Evolutionary conservation across 345 rosid genomes (phyloP), one percentile per base, ranked within the genome.

Genomic region (Sapria himalayana): DNA sequence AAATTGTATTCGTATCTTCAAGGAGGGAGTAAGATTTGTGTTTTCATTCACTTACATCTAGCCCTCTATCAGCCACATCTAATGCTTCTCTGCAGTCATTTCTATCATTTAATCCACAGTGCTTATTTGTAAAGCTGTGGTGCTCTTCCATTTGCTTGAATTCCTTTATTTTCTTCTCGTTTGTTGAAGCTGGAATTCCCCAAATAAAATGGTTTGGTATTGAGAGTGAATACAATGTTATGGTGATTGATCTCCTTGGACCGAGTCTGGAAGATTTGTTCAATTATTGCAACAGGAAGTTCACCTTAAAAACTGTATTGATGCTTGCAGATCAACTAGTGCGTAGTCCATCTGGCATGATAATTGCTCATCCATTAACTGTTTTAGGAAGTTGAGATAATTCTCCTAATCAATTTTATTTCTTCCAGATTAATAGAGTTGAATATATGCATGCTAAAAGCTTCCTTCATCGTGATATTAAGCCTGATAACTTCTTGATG

Each of bases 261-360:
- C 93, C 93, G 13, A 80, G 93, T 65, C 67, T 80, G 67, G 93
- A 80, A 57, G 93, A 80, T 59, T 45, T 80, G 51, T 80, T 80
- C 68, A 76, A 73, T 63, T 80, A 69, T 34, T 76, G 93, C 69
- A 73, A 63, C 45, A 56, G 86, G 61, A 73, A 64, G 55, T 68
- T 80, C 19, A 56, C 93, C 29, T 56, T 76, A 61, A 80, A 80
- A 58, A 55, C 93, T 13, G 93, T 80, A 9, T 52, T 80, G 50
- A 80, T 80, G 93, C 86, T 80, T 35, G 93, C 93, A 11, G 93
- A 80, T 62, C 93, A 80, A 48, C 52, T 80, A 40, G 93, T 76
- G 33, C 66, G 77, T 49, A 17, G 33, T n/a, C n/a, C n/a, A n/a
- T n/a, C n/a, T n/a, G n/a, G n/a, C n/a, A n/a, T n/a, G n/a, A n/a